Base-by-base conservation (phyloP, 1,284 basidiomycete species). In the Apiotrichum sp. region DNA sequence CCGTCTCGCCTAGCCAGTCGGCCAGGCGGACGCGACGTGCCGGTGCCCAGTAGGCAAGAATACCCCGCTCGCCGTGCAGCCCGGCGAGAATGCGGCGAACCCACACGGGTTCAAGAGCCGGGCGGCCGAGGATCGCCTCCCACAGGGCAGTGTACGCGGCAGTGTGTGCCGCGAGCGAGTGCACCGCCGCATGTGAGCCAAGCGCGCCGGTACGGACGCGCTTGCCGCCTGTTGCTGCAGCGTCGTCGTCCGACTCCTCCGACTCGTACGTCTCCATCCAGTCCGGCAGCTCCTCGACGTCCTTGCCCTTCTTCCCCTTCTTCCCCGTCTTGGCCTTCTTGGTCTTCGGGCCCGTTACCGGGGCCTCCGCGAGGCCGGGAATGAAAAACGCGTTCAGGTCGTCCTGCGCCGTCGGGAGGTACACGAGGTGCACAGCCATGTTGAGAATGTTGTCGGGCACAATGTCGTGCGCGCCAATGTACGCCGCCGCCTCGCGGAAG, bases 331-430 rank as follows among this genome's bases (percentile, higher is more conserved):
- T 79, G 16, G 80, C 78, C 22, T 62, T 66, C 13, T 66, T 68
- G 36, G 71, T 66, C 47, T 70, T 74, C 52, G 73, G 73, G 9
- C 58, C 60, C 42, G 68, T 63, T 36, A 75, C 4, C 1, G 71
- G 69, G 50, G 83, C 82, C 2, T 75, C 65, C 1, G 84, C 80
- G 46, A 97, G 80, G 53, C 88, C 83, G 16, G 84, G 77, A 4
- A 96, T 82, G 84, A 89, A 93, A 83, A 92, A 98, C 22, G 84
- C 74, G 74, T 91, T 91, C 53, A 97, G 75, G 69, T 95, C 90
- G 1, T 80, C 78, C 13, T 80, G 69, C 35, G 84, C 78, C 2
- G 86, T 87, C 0, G 96, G 93, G 73, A 97, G 89, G 5, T 88
- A 90, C 33, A 80, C 84, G 35, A 98, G 78, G 13, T 80, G 81